A percentile compares a stretch with the other conserved stretches of the same genome.
phyloP scores from a whole-genome alignment of 192 early-diverging fungal genomes.

The Obelidium mucronatum region DNA sequence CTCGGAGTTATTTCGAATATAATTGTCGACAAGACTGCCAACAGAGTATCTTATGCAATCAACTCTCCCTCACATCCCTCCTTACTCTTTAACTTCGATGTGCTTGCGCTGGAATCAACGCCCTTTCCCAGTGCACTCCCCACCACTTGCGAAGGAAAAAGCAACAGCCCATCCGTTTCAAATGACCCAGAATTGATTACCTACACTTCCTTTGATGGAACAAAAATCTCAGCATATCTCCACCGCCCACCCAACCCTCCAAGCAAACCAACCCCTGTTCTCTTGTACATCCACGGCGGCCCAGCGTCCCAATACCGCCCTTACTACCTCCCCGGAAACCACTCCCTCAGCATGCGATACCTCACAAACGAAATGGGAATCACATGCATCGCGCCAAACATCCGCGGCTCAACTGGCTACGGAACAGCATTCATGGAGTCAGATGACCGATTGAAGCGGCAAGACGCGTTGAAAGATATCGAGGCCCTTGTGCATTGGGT shows the following conservation, averaged over 20 bases:
- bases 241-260: background rate
- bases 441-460: conserved; percentile 23
- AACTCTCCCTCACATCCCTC: background rate
- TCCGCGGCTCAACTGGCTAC: conserved; percentile 20
- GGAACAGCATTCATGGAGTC: conserved; percentile 16
- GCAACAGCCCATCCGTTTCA: background rate
- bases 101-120: background rate
- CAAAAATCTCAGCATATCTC: conserved; percentile 1
- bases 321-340: conserved; percentile 4
- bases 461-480: conserved; percentile 30
- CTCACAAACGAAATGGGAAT: conserved; percentile 24
- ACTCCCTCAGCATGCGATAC: conserved; percentile 13
- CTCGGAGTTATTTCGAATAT: background rate
- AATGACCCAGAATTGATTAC: conserved; percentile 2
- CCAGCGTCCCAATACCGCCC: conserved; percentile 13
- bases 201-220: conserved; percentile 12
- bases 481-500: conserved; percentile 21
- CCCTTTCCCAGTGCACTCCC: background rate
- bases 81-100: background rate
- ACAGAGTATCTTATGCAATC: background rate
- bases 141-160: background rate
- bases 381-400: conserved; percentile 13
- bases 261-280: background rate
- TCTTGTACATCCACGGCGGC: conserved; percentile 17
- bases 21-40: background rate